Evolutionary conservation across 2,329 filamentous ascomycete genomes (phyloP).

Genomic region (Akanthomyces muscarius): DNA sequence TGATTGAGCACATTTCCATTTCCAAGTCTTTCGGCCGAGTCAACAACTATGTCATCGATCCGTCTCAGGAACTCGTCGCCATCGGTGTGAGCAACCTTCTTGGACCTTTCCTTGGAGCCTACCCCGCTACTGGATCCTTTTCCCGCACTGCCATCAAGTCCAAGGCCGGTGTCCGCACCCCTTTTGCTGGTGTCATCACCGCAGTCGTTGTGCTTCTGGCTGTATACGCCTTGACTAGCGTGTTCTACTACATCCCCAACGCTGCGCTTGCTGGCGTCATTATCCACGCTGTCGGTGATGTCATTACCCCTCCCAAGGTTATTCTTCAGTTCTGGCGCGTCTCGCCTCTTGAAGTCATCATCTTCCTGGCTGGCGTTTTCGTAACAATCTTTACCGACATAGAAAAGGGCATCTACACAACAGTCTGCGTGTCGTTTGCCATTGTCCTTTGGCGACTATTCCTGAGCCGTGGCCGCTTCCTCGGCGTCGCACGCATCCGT

Average conservation of each 20-base stretch:
- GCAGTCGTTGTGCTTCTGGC: conserved; percentile 81
- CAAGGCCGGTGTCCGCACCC: conserved; percentile 90
- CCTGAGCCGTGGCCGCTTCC: conserved; percentile 76
- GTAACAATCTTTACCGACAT: conserved; percentile 86
- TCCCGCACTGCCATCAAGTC: conserved; percentile 95
- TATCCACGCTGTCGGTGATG: conserved; percentile 89
- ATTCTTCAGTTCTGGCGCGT: conserved; percentile 95
- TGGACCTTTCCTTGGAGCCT: conserved; percentile 86
- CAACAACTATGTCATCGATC: conserved; percentile 94
- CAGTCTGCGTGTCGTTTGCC: conserved; percentile 70
- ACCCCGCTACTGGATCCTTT: conserved; percentile 92
- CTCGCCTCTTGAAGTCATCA: conserved; percentile 81
- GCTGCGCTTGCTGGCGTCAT: conserved; percentile 82
- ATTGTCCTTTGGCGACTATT: conserved; percentile 80
- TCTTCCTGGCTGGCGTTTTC: conserved; percentile 90
- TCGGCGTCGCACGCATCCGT: conserved; percentile 48
- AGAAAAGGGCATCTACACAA: conserved; percentile 88
- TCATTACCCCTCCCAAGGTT: conserved; percentile 86
- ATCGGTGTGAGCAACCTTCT: conserved; percentile 89
- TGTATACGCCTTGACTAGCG: conserved; percentile 79
- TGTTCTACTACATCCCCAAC: conserved; percentile 92
- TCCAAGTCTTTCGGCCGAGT: conserved; percentile 94
- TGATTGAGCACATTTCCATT: conserved; percentile 96
- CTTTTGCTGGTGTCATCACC: conserved; percentile 85
- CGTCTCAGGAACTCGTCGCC: conserved; percentile 92